Base-by-base conservation (phyloP, 2,329 filamentous ascomycete species). In the Phaeosphaeria sp. region DNA sequence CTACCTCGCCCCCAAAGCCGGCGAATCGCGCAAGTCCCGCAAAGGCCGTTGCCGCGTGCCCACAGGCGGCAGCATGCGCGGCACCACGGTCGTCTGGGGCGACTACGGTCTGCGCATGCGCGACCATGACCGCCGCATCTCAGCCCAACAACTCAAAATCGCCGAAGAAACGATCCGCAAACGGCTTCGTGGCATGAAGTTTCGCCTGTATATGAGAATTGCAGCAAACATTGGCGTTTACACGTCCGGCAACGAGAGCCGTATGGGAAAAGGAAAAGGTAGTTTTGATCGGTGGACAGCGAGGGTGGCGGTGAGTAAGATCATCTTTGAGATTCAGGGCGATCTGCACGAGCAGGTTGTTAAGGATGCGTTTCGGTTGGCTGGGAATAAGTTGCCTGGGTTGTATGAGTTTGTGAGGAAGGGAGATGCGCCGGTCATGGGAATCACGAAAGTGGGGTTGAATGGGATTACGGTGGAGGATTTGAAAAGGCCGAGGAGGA, bases 241-340 rank as follows among this genome's bases (percentile, higher is more conserved):
- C 78, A 90, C 92, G 56, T 95, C 90, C 77, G 95, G 95, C 56
- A 99, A 98, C 73, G 95, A 99, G 81, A 90, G 92, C 77, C 90
- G 95, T 86, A 99, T 99, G 96, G 95, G 95, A 77, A 99, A 98
- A 81, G 95, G 95, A 80, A 99, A 99, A 78, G 95, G 95, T 68
- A 91, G 89, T 62, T 98, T 99, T 75, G 95, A 99, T 77, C 92
- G 96, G 75, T 99, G 95, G 95, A 93, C 94, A 4, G 87, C 90
- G 21, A 88, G 94, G 78, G 89, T 98, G 66, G 88, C 92, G 9
- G 92, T 98, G 51, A 97, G 91, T 79, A 91, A 95, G 77, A 87
- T 99, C 49, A 83, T 97, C 20, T 96, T 99, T 67, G 95, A 99
- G 80, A 81, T 99, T 66, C 93, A 92, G 78, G 95, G 95, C 46